Evolutionary conservation across 2,329 filamentous ascomycete genomes (phyloP), one percentile per base, ranked within the genome.

Genomic region (Neonectria coccinea): DNA sequence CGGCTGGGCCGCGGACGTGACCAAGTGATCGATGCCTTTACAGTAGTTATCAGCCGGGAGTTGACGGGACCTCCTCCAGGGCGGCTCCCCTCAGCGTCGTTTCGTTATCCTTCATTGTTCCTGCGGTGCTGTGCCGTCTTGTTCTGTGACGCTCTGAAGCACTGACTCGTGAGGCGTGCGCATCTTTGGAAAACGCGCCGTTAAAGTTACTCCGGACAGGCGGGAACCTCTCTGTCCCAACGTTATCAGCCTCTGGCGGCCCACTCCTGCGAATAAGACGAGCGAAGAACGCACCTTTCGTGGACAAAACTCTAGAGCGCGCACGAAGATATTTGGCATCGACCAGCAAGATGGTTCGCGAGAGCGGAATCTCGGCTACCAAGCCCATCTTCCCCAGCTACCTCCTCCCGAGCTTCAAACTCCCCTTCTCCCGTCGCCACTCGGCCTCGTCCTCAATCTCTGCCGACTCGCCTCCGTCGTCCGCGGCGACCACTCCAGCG

Each of bases 381-480:
- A 77, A 76, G 60, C 83, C 81, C 27, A 76, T 79, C 29, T 87
- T 88, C 70, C 81, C 85, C 11, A 79, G 74, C 66, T 88, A 84
- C 71, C 78, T 88, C 27, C 79, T 88, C 22, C 84, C 85, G 11
- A 84, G 79, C 72, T 77, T 88, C 68, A 79, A 77, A 50, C 79
- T 86, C 47, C 79, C 83, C n/a, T 82, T 86, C 67, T 79, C 79
- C 45, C 80, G 81, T 55, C 81, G 81, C 62, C 78, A 78, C 44
- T 77, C 79, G 10, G 72, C 77, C 12, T 76, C 75, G n/a, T 79
- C 81, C 2, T 72, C 76, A 16, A 76, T 74, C 18, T 73, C 76
- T 48, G 69, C 50, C 56, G 66, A 62, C 33, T 75, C 76, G 47
- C 58, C 74, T 20, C 64, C 67, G 56, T 76, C 74, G 4, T 75